Conservation (phyloP, 176 grass and related monocot genomes). For the Panicum miliaceum region DNA sequence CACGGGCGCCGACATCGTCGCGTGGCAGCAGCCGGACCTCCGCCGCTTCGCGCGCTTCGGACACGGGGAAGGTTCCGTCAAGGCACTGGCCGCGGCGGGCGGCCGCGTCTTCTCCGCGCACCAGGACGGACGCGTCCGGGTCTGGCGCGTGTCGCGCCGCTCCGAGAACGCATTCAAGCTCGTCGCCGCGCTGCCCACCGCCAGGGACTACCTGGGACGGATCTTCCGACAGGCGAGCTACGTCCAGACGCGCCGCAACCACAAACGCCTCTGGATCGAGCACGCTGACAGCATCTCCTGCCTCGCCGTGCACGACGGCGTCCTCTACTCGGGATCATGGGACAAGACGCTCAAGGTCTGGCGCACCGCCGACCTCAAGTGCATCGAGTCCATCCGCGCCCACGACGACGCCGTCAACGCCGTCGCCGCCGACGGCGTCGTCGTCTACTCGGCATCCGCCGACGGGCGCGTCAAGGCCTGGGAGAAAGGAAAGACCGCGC, state of each 20-base stretch:
- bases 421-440: slow-evolving; percentile 46
- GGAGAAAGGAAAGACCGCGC: slow-evolving; percentile 54
- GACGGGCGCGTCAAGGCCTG: slow-evolving; percentile 92
- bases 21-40: slow-evolving; percentile 91
- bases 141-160: slow-evolving; percentile 74
- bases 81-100: slow-evolving; percentile 75
- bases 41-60: slow-evolving; percentile 73
- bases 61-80: slow-evolving; percentile 67
- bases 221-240: slow-evolving; percentile 80
- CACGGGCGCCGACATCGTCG: slow-evolving; percentile 74
- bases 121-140: slow-evolving; percentile 83
- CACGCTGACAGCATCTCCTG: slow-evolving; percentile 98
- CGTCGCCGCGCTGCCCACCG: slow-evolving; percentile 73
- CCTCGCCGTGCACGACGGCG: slow-evolving; percentile 77
- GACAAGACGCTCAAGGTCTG: slow-evolving; percentile 93
- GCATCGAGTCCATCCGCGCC: slow-evolving; percentile 89
- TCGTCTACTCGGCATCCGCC: slow-evolving; percentile 74
- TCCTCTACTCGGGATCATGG: slow-evolving; percentile 80
- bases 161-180: slow-evolving; percentile 87
- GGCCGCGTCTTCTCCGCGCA: slow-evolving; percentile 86
- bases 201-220: slow-evolving; percentile 70
- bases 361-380: slow-evolving; percentile 77
- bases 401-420: slow-evolving; percentile 93
- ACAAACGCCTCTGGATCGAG: slow-evolving; percentile 85
- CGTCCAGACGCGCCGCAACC: slow-evolving; percentile 59